phyloP scores from a whole-genome alignment of 495 filamentous ascomycete species.

The Penicillium chermesinum region DNA sequence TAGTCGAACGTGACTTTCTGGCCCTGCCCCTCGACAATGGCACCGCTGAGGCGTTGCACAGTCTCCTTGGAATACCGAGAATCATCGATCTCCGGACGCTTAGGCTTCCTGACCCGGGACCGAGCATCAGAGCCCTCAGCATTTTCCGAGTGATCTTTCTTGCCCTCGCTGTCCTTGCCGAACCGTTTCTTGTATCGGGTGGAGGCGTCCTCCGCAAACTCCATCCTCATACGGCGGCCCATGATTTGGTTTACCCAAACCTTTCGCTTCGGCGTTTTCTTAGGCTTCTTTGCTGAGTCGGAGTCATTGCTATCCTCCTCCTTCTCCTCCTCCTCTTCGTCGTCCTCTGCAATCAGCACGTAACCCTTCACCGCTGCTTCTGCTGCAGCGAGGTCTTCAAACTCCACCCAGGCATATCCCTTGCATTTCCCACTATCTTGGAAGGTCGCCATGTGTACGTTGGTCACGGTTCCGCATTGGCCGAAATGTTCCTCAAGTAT shows the following conservation, averaged over 20 bases:
- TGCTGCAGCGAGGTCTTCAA: constrained; percentile 70
- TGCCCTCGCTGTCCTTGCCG: constrained; percentile 58
- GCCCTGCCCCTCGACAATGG: constrained; percentile 72
- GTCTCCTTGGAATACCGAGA: constrained; percentile 38
- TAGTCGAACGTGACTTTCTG: constrained; percentile 81
- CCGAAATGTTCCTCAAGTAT: constrained; percentile 71
- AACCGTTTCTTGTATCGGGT: constrained; percentile 89
- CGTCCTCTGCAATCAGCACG: constrained; percentile 56
- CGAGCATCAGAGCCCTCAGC: constrained; percentile 20
- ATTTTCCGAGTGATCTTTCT: constrained; percentile 27
- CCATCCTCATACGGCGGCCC: constrained; percentile 76
- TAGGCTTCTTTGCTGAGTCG: constrained; percentile 34
- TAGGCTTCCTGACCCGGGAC: constrained; percentile 23
- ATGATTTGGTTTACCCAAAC: constrained; percentile 77
- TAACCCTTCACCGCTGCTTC: constrained; percentile 78
- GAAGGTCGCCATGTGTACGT: constrained; percentile 86
- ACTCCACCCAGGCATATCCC: constrained; percentile 92
- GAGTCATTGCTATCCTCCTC: constrained; percentile 42
- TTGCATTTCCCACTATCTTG: constrained; percentile 97
- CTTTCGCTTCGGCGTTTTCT: constrained; percentile 60
- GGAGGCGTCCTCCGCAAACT: constrained; percentile 86
- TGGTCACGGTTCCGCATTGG: constrained; percentile 72
- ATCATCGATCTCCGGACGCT: constrained; percentile 26
- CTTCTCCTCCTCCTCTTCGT: constrained; percentile 57
- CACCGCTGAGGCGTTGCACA: constrained; percentile 61